Percentiles rank a stretch among this genome's conserved stretches.
phyloP scores from a whole-genome alignment of 345 rosid species.

The Eucalyptus tenuipes region DNA sequence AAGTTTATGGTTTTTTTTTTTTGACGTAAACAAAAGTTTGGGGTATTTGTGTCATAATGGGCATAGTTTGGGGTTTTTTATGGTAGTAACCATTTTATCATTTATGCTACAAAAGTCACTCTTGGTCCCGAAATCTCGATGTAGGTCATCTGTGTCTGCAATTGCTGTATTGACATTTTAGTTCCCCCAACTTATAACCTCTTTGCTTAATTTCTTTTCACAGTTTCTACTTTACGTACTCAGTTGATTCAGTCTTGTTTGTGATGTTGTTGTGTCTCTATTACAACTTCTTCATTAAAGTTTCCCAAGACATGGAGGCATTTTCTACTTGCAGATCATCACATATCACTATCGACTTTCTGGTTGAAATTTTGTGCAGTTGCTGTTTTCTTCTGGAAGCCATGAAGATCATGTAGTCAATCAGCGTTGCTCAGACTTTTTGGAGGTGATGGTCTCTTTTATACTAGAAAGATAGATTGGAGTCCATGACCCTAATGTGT shows the following conservation, averaged over 20 bases:
- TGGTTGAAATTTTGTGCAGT: constrained; percentile 20
- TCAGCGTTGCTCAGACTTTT: constrained; percentile 43
- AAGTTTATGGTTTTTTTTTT: too few species aligned
- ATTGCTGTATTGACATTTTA: background rate
- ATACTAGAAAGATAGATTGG: background rate
- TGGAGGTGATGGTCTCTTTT: constrained; percentile 48
- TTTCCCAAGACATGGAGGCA: background rate
- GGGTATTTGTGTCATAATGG: background rate
- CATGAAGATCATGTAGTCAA: constrained; percentile 24
- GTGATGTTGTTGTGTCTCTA: background rate
- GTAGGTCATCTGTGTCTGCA: background rate
- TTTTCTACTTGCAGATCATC: background rate
- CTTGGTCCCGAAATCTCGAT: background rate
- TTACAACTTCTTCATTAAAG: background rate
- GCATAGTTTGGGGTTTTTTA: background rate
- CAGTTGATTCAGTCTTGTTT: background rate
- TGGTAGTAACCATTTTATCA: background rate
- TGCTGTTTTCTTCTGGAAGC: constrained; percentile 30
- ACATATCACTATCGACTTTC: background rate
- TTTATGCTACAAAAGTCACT: background rate
- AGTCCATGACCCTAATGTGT: background rate
- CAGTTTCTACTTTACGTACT: background rate
- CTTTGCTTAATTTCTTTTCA: background rate
- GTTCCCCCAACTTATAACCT: background rate
- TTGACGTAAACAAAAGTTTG: too few species aligned